These are phyloP conservation scores for Xylaria bambusicola DNA, from an alignment of 495 filamentous ascomycete species.

Conservation along the genomic window DNA sequence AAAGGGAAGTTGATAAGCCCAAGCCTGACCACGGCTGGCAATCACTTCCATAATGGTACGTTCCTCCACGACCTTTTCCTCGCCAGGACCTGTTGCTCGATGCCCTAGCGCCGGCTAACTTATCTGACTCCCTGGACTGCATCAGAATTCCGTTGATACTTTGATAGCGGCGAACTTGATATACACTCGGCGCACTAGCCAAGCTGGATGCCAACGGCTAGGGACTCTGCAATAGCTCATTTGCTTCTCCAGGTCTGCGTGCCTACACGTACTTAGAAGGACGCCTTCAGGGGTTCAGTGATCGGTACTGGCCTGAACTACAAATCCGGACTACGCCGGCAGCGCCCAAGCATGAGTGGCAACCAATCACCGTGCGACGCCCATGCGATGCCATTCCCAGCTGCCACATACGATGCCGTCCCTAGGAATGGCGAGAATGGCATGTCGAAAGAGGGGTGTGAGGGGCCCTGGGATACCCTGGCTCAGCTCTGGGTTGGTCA, in stretches of 20 bases:
- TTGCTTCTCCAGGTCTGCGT: too few relatives aligned
- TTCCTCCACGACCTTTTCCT: slow-evolving; percentile 1
- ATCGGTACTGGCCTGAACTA: slow-evolving; percentile 6
- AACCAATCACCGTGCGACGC: slow-evolving; percentile 1
- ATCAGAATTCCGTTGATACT: too few relatives aligned
- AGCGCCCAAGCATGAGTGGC: neutral
- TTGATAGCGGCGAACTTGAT: neutral
- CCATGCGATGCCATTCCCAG: neutral
- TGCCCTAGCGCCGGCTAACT: neutral
- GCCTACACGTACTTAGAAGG: too few relatives aligned
- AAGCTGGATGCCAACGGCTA: neutral
- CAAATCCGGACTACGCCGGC: slow-evolving; percentile 4
- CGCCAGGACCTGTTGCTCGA: neutral
- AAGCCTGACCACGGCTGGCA: slow-evolving; percentile 11
- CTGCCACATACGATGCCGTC: slow-evolving; percentile 4
- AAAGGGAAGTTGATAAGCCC: slow-evolving; percentile 20
- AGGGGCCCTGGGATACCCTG: slow-evolving; percentile 6
- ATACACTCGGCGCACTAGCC: neutral
- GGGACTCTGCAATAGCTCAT: neutral
- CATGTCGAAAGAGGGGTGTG: neutral
- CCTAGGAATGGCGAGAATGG: too few relatives aligned
- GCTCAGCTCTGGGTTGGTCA: neutral
- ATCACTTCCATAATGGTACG: slow-evolving; percentile 14
- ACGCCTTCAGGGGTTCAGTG: slow-evolving; percentile 4
- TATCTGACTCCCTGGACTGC: neutral